These are phyloP conservation scores for Canariomyces notabilis DNA, from an alignment of 2,329 filamentous ascomycete genomes.

Conservation along the genomic window DNA sequence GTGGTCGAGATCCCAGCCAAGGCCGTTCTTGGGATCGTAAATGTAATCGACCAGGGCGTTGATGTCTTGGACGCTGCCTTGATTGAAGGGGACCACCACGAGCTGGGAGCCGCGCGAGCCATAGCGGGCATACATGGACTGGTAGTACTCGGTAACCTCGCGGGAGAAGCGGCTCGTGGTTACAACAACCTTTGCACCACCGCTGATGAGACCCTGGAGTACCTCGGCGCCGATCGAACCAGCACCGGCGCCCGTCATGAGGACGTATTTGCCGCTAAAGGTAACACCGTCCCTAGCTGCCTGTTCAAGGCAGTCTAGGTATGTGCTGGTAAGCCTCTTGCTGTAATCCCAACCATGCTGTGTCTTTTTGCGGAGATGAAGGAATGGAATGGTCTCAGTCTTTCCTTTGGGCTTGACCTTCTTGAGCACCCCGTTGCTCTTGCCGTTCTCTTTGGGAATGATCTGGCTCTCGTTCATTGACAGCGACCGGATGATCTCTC, in stretches of 20 bases:
- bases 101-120: slow-evolving; percentile 93
- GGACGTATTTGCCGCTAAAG: slow-evolving; percentile 89
- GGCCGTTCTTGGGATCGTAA: slow-evolving; percentile 90
- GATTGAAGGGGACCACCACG: slow-evolving; percentile 97
- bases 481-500: slow-evolving; percentile 87
- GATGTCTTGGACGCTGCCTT: slow-evolving; percentile 96
- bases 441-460: slow-evolving; percentile 78
- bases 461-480: slow-evolving; percentile 99
- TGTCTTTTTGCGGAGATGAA: slow-evolving; percentile 91
- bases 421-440: slow-evolving; percentile 45
- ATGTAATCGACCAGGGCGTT: slow-evolving; percentile 93
- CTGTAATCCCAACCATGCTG: slow-evolving; percentile 98
- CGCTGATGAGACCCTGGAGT: slow-evolving; percentile 89
- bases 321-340: slow-evolving; percentile 93
- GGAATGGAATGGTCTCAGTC: slow-evolving; percentile 94
- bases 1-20: slow-evolving; percentile 97
- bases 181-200: slow-evolving; percentile 93
- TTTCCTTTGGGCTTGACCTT: slow-evolving; percentile 73
- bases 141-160: slow-evolving; percentile 98
- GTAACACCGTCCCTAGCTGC: slow-evolving; percentile 83
- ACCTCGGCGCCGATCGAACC: slow-evolving; percentile 98
- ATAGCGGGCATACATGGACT: slow-evolving; percentile 94
- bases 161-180: slow-evolving; percentile 96
- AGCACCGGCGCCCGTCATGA: slow-evolving; percentile 97
- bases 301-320: slow-evolving; percentile 86